Conservation (phyloP, 2,329 filamentous ascomycete genomes). For the Apiospora aurea region DNA sequence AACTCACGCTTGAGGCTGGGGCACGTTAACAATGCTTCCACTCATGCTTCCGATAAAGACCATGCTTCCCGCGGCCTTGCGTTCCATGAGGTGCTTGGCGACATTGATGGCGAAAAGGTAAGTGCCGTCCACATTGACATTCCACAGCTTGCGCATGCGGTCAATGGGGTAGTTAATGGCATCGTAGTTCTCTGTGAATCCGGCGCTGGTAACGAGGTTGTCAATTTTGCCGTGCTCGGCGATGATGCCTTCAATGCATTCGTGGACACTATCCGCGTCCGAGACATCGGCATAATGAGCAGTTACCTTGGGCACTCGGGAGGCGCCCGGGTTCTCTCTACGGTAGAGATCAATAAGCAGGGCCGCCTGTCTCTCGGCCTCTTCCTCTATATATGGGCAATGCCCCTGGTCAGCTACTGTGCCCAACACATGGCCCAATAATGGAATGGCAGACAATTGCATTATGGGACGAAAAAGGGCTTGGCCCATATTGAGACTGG, state of each 20-base stretch:
- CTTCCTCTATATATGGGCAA: conserved; percentile 66
- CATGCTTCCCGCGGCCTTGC: conserved; percentile 81
- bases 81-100: conserved; percentile 87
- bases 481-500: background rate
- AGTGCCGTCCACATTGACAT: conserved; percentile 90
- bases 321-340: conserved; percentile 78
- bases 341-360: conserved; percentile 78
- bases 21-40: conserved; percentile 91
- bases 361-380: conserved; percentile 79
- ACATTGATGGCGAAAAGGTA: conserved; percentile 87
- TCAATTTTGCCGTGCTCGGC: conserved; percentile 82
- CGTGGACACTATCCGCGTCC: conserved; percentile 77
- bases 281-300: conserved; percentile 91
- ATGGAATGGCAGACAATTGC: background rate
- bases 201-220: conserved; percentile 92
- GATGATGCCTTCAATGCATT: conserved; percentile 74
- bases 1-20: conserved; percentile 81
- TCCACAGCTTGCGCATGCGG: conserved; percentile 91
- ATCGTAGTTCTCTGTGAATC: conserved; percentile 95
- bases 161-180: conserved; percentile 91
- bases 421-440: background rate
- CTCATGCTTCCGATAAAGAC: conserved; percentile 97
- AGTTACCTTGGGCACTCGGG: conserved; percentile 79
- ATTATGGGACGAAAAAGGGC: background rate
- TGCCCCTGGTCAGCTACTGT: conserved; percentile 30